Evolutionary conservation across 306 rosid genomes (phyloP).

Genomic region (Trifolium subterraneum): DNA sequence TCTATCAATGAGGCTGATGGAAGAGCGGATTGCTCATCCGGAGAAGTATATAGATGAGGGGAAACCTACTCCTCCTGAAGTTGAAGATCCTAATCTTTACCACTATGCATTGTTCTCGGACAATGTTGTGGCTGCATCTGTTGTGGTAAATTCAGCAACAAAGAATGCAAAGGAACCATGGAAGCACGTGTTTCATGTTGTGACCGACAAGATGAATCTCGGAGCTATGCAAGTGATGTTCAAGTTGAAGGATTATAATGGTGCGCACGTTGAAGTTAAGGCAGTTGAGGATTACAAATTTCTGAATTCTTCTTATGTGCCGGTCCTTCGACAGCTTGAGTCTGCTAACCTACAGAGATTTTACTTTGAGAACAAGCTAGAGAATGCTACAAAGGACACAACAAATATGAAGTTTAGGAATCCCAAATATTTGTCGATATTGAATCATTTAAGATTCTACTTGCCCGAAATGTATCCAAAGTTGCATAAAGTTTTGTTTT

Average conservation of each 20-base stretch:
- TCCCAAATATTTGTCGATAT: constrained; percentile 78
- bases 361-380: constrained; percentile 85
- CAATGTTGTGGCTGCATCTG: constrained; percentile 82
- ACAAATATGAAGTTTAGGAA: constrained; percentile 90
- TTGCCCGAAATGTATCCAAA: constrained; percentile 88
- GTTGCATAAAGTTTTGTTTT: constrained; percentile 71
- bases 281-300: constrained; percentile 90
- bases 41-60: constrained; percentile 69
- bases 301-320: constrained; percentile 79
- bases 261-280: constrained; percentile 78
- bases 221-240: constrained; percentile 96
- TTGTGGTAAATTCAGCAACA: constrained; percentile 82
- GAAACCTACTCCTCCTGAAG: constrained; percentile 58
- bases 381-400: constrained; percentile 86
- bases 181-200: constrained; percentile 91
- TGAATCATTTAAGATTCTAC: constrained; percentile 86
- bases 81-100: constrained; percentile 78
- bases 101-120: constrained; percentile 86
- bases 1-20: constrained; percentile 75
- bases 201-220: constrained; percentile 89
- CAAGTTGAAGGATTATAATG: constrained; percentile 71
- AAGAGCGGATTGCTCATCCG: constrained; percentile 74
- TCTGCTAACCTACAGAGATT: constrained; percentile 72
- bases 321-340: constrained; percentile 78
- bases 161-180: constrained; percentile 82